phyloP scores from a whole-genome alignment of 2,329 filamentous ascomycete genomes.

The Ustulina deusta region DNA sequence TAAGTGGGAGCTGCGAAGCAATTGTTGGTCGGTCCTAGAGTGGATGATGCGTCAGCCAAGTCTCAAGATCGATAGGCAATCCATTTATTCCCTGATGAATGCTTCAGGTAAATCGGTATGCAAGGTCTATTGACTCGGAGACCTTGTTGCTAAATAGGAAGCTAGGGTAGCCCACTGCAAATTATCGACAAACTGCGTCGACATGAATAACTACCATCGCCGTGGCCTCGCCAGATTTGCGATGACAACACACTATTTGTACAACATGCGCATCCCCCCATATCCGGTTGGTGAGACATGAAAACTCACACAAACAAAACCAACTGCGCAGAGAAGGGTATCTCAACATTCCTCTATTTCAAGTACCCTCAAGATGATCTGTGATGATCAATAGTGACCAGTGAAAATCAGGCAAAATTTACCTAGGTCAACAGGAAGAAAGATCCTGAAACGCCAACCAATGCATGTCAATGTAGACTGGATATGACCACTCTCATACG shows the following conservation, averaged over 20 bases:
- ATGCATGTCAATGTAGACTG: slow-evolving; percentile 39
- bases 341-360: slow-evolving; percentile 33
- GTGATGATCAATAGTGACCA: slow-evolving; percentile 21
- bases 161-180: slow-evolving; percentile 18
- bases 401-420: slow-evolving; percentile 34
- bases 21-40: not conserved
- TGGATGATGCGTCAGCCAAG: not conserved
- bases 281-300: slow-evolving; percentile 15
- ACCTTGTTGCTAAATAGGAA: slow-evolving; percentile 17
- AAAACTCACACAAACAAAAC: slow-evolving; percentile 20
- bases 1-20: not conserved
- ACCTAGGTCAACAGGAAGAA: slow-evolving; percentile 25
- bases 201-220: not conserved
- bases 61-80: not conserved
- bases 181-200: slow-evolving; percentile 14
- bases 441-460: slow-evolving; percentile 42
- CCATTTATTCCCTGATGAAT: not conserved
- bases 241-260: slow-evolving; percentile 14
- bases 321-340: slow-evolving; percentile 33
- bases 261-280: slow-evolving; percentile 20
- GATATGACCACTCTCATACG: slow-evolving; percentile 28
- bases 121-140: slow-evolving; percentile 5
- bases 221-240: slow-evolving; percentile 13
- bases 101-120: not conserved
- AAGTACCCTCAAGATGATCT: slow-evolving; percentile 13